A percentile compares a stretch with the other conserved stretches of the same genome.
Conservation (phyloP, 306 rosid genomes). For the Amphicarpaea edgeworthii region DNA sequence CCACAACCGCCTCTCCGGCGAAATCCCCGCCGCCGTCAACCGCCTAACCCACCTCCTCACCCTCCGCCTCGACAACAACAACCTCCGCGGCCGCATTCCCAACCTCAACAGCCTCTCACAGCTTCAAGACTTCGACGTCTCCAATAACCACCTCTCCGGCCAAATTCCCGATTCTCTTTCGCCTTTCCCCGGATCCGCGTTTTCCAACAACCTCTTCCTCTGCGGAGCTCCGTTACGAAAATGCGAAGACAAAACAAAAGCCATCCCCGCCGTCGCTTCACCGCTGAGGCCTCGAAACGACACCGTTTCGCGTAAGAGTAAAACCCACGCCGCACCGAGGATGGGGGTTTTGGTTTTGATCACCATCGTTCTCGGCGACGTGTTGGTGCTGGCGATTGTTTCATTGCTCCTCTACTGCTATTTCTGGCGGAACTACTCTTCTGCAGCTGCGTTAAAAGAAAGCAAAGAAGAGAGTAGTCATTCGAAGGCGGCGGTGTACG, state of each 20-base stretch:
- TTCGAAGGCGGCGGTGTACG: constrained; percentile 58
- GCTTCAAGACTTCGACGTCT: constrained; percentile 74
- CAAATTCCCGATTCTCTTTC: constrained; percentile 67
- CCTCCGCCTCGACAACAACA: constrained; percentile 66
- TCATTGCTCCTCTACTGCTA: constrained; percentile 76
- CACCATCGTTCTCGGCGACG: constrained; percentile 75
- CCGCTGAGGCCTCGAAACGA: constrained; percentile 55
- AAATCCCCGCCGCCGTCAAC: constrained; percentile 60
- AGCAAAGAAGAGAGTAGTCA: neutral
- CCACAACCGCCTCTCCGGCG: constrained; percentile 67
- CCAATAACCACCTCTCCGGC: constrained; percentile 67
- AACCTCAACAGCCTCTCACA: constrained; percentile 50
- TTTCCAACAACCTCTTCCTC: constrained; percentile 58
- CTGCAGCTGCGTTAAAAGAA: neutral
- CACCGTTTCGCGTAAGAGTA: neutral
- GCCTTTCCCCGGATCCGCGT: constrained; percentile 63
- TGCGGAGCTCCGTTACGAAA: constrained; percentile 70
- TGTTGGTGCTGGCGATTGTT: constrained; percentile 58
- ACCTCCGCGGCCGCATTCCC: constrained; percentile 63
- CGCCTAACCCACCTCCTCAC: constrained; percentile 70
- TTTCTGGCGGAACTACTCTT: constrained; percentile 59
- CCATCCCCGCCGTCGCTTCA: constrained; percentile 58
- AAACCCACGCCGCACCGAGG: constrained; percentile 39
- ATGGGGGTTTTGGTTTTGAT: constrained; percentile 60
- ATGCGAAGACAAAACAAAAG: constrained; percentile 44